These are phyloP conservation scores for Xylaria flabelliformis DNA, from an alignment of 495 filamentous ascomycete genomes.

Conservation along the genomic window DNA sequence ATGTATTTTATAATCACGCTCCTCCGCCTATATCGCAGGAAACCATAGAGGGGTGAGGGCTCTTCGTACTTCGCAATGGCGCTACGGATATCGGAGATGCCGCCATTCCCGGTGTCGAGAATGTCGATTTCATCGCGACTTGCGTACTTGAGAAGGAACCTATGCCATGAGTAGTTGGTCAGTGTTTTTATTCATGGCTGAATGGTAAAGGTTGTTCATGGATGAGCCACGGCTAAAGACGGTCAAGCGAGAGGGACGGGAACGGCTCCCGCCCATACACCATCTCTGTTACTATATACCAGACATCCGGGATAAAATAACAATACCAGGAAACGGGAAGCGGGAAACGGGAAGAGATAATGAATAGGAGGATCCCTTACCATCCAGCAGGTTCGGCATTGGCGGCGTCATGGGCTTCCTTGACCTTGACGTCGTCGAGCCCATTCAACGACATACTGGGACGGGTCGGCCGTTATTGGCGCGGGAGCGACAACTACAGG, in stretches of 20 bases:
- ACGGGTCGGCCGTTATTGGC: slow-evolving; percentile 23
- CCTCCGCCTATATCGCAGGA: slow-evolving; percentile 84
- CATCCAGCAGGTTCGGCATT: slow-evolving; percentile 90
- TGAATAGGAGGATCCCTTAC: slow-evolving; percentile 58
- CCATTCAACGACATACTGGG: slow-evolving; percentile 93
- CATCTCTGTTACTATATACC: background rate
- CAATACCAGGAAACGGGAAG: slow-evolving; percentile 18
- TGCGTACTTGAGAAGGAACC: slow-evolving; percentile 93
- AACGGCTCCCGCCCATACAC: slow-evolving; percentile 4
- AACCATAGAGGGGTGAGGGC: slow-evolving; percentile 87
- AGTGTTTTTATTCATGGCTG: slow-evolving; percentile 14
- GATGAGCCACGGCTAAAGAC: slow-evolving; percentile 12
- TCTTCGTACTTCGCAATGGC: slow-evolving; percentile 80
- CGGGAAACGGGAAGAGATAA: background rate
- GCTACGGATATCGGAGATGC: slow-evolving; percentile 82
- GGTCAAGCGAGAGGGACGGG: slow-evolving; percentile 20
- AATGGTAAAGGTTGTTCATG: background rate
- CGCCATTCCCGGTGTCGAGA: slow-evolving; percentile 77
- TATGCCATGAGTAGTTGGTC: slow-evolving; percentile 48
- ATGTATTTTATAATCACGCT: slow-evolving; percentile 93
- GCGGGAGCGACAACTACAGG: background rate
- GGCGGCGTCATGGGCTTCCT: slow-evolving; percentile 83
- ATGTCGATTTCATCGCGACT: slow-evolving; percentile 89
- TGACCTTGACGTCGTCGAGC: slow-evolving; percentile 79
- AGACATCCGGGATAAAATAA: background rate